Evolutionary conservation across 2,329 filamentous ascomycete genomes (phyloP), one percentile per base, ranked within the genome.

Genomic region (Blumeria graminis): DNA sequence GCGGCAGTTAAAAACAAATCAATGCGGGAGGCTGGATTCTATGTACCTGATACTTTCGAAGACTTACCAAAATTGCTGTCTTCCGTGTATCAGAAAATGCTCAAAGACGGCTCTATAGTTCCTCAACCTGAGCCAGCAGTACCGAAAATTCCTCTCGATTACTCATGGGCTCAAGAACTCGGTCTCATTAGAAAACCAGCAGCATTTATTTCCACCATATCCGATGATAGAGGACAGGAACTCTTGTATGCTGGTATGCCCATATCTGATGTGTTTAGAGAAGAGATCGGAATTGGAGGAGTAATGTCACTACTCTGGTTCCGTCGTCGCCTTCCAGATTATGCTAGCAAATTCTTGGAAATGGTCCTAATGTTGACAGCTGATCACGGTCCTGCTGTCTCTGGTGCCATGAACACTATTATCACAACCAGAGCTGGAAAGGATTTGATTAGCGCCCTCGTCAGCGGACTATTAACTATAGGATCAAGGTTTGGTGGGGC

Each of bases 301-400:
- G 92, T 98, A 74, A 98, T 98, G 92, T 95, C 92, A 59, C 81
- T 98, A 58, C 78, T 98, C 65, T 98, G 92, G 92, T 98, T 98
- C 88, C 90, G 92, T 68, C 89, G 92, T 72, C 86, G 92, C 69
- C 84, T 98, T 61, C 92, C 92, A 61, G 76, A 84, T 68, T 96
- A 95, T 70, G 92, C 92, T 68, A 93, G 87, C 78, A 94, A 94
- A 75, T 98, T 98, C 79, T 75, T 98, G 65, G 92, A 98, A 78
- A 98, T 98, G 92, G 92, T 98, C 63, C 90, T 98, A 71, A 98
- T 98, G 92, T 81, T 98, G 68, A 98, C 92, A 68, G 92, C 92
- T 66, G 92, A 98, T 69, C 92, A 98, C 81, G 92, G 92, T 73
- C 92, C 92, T 56, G 92, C 92, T 65, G 92, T 98, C 65, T 98